Evolutionary conservation across 2,329 filamentous ascomycete genomes (phyloP).

Genomic region (Parastagonospora nodorum): DNA sequence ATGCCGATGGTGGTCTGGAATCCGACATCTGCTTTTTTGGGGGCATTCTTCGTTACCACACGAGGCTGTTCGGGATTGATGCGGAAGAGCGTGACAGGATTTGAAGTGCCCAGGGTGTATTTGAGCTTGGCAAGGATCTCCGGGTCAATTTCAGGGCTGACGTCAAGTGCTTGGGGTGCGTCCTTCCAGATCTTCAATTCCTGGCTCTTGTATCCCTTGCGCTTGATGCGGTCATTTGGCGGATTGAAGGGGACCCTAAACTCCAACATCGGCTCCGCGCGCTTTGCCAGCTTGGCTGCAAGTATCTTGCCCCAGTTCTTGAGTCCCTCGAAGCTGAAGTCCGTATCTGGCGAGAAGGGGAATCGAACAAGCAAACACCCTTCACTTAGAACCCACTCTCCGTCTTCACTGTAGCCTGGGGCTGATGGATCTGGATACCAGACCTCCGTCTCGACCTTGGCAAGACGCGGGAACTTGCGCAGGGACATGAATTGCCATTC

Average conservation of each 20-base stretch:
- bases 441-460: constrained; percentile 68
- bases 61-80: constrained; percentile 64
- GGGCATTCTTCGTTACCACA: constrained; percentile 65
- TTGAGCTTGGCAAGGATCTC: constrained; percentile 67
- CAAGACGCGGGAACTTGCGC: constrained; percentile 70
- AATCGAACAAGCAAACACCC: constrained; percentile 71
- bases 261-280: constrained; percentile 63
- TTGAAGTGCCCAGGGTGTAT: constrained; percentile 69
- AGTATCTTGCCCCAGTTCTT: constrained; percentile 40
- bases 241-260: constrained; percentile 71
- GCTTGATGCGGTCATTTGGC: constrained; percentile 60
- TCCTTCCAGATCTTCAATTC: constrained; percentile 71
- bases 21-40: constrained; percentile 61
- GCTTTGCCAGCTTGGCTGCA: constrained; percentile 38
- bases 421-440: constrained; percentile 71
- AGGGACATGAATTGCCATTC: constrained; percentile 75
- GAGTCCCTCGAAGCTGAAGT: constrained; percentile 39
- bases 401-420: constrained; percentile 55
- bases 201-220: constrained; percentile 63
- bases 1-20: constrained; percentile 71
- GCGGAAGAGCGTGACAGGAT: constrained; percentile 70
- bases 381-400: constrained; percentile 58
- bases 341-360: constrained; percentile 53
- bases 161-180: constrained; percentile 53
- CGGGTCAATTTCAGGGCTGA: constrained; percentile 50